Evolutionary conservation across 2,329 filamentous ascomycete species (phyloP), one percentile per base, ranked within the genome.

Genomic region (Talaromyces verruculosus): DNA sequence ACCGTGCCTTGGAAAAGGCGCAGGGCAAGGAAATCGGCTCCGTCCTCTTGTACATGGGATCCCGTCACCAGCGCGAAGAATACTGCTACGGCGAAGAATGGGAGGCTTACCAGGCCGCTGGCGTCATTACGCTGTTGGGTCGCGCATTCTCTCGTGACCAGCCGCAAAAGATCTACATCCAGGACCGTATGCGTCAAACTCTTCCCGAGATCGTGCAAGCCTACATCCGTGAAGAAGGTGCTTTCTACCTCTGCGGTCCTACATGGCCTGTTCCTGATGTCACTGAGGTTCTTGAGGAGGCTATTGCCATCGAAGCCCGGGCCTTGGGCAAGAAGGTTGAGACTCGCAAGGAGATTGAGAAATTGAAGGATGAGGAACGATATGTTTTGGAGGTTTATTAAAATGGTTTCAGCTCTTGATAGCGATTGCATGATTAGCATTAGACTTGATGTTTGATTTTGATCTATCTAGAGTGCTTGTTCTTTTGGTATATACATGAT

Each of bases 241-340:
- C 90, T 39, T 99, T 99, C 83, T 99, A 99, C 81, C 89, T 99
- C 19, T 99, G 95, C 77, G 95, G 95, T 53, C 95, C 95, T 35
- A 99, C 95, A 0, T 99, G 95, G 95, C 95, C 95, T 13, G 95
- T 99, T 64, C 95, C 95, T 6, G 95, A 99, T 81, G 94, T 99
- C 63, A 97, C 93, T 0, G 89, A 89, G 71, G 95, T 99, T 68
- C 82, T 99, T 66, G 89, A 96, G 85, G 95, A 99, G 84, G 94
- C 94, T 25, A 92, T 98, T 71, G 88, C 88, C 58, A 82, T 83
- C 37, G 90, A 97, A 75, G 91, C 89, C 57, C 88, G 87, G 84
- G 80, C 79, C 59, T 83, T 78, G 15, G 79, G 79, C 68, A 92
- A 90, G 83, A 97, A 94, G 88, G 85, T 96, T 47, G 93, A 97